Percentiles rank a stretch among this genome's conserved stretches.
Evolutionary conservation across 75 land plant species (phyloP).

Genomic region (Adiantum capillusveneris): DNA sequence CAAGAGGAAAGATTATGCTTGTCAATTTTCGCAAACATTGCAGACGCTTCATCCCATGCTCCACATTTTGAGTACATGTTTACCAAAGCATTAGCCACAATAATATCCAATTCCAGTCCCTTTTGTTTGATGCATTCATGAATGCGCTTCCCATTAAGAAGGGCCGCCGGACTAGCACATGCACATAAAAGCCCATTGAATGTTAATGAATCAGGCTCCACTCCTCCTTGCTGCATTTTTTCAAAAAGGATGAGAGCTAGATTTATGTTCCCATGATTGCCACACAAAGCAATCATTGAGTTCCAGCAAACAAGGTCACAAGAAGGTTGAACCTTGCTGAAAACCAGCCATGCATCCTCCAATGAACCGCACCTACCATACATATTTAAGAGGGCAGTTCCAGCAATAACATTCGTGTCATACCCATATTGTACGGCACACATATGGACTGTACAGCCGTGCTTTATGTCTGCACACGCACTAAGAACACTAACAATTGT

Average conservation of each 20-base stretch:
- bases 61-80: conserved; percentile 64
- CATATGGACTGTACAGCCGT: background rate
- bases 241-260: conserved; percentile 24
- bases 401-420: background rate
- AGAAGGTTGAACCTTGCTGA: background rate
- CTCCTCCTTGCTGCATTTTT: conserved; percentile 10
- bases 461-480: background rate
- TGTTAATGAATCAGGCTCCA: conserved; percentile 30
- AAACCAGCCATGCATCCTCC: background rate
- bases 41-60: conserved; percentile 26
- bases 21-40: conserved; percentile 30
- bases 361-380: background rate
- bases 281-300: conserved; percentile 31
- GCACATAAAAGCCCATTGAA: conserved; percentile 21
- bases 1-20: conserved; percentile 44
- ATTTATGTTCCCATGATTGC: conserved; percentile 17
- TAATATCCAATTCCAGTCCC: conserved; percentile 13
- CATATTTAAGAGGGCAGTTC: background rate
- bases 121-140: conserved; percentile 25
- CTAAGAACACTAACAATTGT: background rate
- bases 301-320: conserved; percentile 29
- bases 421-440: background rate
- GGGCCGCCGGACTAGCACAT: conserved; percentile 23
- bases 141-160: conserved; percentile 23
- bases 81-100: conserved; percentile 32